These are phyloP conservation scores for Aureobasidium sp. DNA, from an alignment of 2,329 filamentous ascomycete species.

Conservation along the genomic window DNA sequence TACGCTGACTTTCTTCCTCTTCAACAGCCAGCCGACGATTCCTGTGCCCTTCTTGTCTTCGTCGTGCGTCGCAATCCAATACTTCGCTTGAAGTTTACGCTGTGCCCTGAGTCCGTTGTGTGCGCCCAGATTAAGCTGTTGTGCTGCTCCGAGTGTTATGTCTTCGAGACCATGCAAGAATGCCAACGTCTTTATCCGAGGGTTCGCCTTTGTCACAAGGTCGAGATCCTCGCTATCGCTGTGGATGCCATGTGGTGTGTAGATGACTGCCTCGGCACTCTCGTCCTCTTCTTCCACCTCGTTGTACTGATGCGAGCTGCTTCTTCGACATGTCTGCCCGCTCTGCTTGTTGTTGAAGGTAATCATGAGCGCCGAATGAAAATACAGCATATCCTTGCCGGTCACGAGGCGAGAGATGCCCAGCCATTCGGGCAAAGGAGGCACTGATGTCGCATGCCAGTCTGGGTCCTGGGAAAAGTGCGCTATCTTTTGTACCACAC, in stretches of 20 bases:
- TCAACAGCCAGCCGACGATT: slow-evolving; percentile 46
- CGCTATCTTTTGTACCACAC: slow-evolving; percentile 45
- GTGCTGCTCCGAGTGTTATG: slow-evolving; percentile 42
- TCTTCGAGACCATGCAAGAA: slow-evolving; percentile 60
- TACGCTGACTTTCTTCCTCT: slow-evolving; percentile 36
- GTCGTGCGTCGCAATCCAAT: slow-evolving; percentile 62
- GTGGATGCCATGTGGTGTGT: slow-evolving; percentile 57
- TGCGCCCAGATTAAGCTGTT: slow-evolving; percentile 58
- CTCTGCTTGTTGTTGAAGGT: slow-evolving; percentile 39
- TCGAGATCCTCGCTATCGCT: slow-evolving; percentile 36
- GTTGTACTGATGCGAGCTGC: slow-evolving; percentile 21
- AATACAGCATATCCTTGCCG: slow-evolving; percentile 49
- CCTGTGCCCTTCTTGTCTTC: slow-evolving; percentile 56
- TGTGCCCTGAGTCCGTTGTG: slow-evolving; percentile 55
- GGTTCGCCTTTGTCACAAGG: slow-evolving; percentile 38
- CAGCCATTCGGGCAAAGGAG: slow-evolving; percentile 53
- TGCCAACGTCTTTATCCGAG: slow-evolving; percentile 47
- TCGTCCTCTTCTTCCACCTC: slow-evolving; percentile 25
- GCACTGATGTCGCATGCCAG: slow-evolving; percentile 41
- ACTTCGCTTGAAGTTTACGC: slow-evolving; percentile 46
- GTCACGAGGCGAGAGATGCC: slow-evolving; percentile 52
- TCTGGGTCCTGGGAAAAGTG: slow-evolving; percentile 38
- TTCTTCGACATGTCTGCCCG: slow-evolving; percentile 24
- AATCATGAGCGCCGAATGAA: slow-evolving; percentile 56
- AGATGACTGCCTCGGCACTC: slow-evolving; percentile 51